Evolutionary conservation across 805 yeast species (phyloP), one percentile per base, ranked within the genome.

Genomic region (Scheffersomyces spartinae): DNA sequence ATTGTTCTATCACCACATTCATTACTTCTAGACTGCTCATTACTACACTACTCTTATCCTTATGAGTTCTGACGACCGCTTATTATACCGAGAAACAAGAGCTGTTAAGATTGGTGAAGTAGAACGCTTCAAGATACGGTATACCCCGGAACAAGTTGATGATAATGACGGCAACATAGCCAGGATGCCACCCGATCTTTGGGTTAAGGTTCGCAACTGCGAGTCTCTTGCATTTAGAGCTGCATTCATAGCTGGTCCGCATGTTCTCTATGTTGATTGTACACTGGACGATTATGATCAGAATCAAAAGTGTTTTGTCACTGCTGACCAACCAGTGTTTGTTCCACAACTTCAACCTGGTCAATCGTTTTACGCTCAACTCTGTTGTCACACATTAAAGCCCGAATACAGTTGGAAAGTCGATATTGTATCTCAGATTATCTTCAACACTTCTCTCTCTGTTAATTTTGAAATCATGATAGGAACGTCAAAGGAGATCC

Each of bases 241-340:
- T 0, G 80, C 94, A 2, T 83, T 76, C 40, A 50, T 91, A 22
- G 76, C 86, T 1, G 98, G 97, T 0, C 98, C 98, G 0, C 88
- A 74, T 44, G 62, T 82, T 2, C 52, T 91, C 5, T 91, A 91
- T 42, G 81, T 76, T 13, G 96, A 88, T 48, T 71, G 91, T 25
- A 61, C 75, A 23, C 74, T 88, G 0, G 59, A 49, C 7, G 79
- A 74, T 19, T 91, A 74, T 45, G 54, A 69, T 32, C 74, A 68
- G 28, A 47, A 64, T 20, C 45, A 59, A 27, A 49, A 55, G 23
- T 62, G 71, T 32, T 75, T 75, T 39, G 63, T 78, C 9, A 73
- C 86, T 2, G 83, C 82, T 0, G 86, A 81, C 42, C 85, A 77
- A 38, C 94, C 94, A 0, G 54, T 55, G 15, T 81, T 65, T 43